Evolutionary conservation across 148 eudicot genomes (phyloP).

Genomic region (Dysphania ambrosioides): DNA sequence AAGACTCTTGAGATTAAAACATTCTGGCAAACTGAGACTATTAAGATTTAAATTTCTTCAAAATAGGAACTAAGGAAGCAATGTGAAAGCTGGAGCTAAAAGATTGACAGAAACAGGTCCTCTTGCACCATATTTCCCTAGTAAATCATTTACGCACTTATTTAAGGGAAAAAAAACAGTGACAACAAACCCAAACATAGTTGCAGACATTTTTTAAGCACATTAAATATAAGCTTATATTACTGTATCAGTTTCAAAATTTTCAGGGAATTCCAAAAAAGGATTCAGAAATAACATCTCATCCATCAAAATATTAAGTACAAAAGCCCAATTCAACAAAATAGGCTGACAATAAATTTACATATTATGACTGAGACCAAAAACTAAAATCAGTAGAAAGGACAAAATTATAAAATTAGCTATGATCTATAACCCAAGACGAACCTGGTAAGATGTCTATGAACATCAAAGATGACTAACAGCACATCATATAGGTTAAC

Average conservation of each 20-base stretch:
- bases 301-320: not conserved
- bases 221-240: too few species aligned
- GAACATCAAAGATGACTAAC: constrained; percentile 88
- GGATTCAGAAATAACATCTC: not conserved
- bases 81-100: not conserved
- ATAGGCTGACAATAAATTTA: not conserved
- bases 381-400: not conserved
- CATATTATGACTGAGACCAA: not conserved
- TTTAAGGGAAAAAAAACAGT: not conserved
- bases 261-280: not conserved
- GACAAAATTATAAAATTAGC: not conserved
- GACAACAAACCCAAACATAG: not conserved
- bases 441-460: constrained; percentile 85
- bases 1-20: not conserved
- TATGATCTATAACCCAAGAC: constrained; percentile 16
- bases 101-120: not conserved
- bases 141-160: not conserved
- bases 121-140: not conserved
- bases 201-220: not conserved
- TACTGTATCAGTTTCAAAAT: not conserved
- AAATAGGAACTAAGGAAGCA: not conserved
- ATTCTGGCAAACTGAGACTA: not conserved
- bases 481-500: constrained; percentile 74
- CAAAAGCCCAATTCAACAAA: not conserved
- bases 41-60: not conserved